Evolutionary conservation across 2,329 filamentous ascomycete genomes (phyloP).

Genomic region (Alternaria gansuensis): DNA sequence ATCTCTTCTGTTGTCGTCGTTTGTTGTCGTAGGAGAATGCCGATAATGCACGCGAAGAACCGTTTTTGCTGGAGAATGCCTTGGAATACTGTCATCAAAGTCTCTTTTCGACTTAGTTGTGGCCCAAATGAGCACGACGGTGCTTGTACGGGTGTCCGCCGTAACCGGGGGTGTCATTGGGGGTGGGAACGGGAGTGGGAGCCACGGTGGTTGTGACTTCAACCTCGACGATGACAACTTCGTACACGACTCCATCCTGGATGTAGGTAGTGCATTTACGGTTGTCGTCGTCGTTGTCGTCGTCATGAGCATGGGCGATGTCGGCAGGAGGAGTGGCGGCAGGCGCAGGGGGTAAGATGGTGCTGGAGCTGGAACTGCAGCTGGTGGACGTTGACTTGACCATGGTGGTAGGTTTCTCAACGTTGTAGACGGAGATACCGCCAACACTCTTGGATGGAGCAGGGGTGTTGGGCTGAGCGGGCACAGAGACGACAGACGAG

Average conservation of each 20-base stretch:
- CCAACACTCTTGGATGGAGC: slow-evolving; percentile 43
- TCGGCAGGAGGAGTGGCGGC: slow-evolving; percentile 37
- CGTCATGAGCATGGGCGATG: slow-evolving; percentile 13
- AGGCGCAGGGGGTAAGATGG: slow-evolving; percentile 11
- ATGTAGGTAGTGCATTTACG: slow-evolving; percentile 50
- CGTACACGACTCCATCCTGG: slow-evolving; percentile 55
- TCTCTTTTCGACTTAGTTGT: slow-evolving; percentile 13
- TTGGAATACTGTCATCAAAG: slow-evolving; percentile 6
- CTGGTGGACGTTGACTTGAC: slow-evolving; percentile 8
- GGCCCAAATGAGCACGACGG: slow-evolving; percentile 29
- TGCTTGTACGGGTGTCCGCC: slow-evolving; percentile 38
- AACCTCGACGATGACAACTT: slow-evolving; percentile 57
- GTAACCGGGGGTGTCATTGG: slow-evolving; percentile 12
- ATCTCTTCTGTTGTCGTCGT: slow-evolving; percentile 4
- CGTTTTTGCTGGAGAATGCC: slow-evolving; percentile 3
- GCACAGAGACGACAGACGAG: slow-evolving; percentile 35
- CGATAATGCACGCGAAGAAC: slow-evolving; percentile 3
- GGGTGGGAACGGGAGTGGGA: neutral
- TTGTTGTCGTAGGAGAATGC: slow-evolving; percentile 5
- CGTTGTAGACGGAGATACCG: slow-evolving; percentile 47
- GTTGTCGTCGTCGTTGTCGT: slow-evolving; percentile 1
- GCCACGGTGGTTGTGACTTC: slow-evolving; percentile 54
- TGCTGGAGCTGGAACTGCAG: slow-evolving; percentile 14
- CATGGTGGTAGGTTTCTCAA: slow-evolving; percentile 25
- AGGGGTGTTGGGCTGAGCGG: slow-evolving; percentile 48